Percentiles rank a stretch among this genome's conserved stretches.
Evolutionary conservation across 2,329 filamentous ascomycete genomes (phyloP).

Genomic region (Pochonia chlamydosporia): DNA sequence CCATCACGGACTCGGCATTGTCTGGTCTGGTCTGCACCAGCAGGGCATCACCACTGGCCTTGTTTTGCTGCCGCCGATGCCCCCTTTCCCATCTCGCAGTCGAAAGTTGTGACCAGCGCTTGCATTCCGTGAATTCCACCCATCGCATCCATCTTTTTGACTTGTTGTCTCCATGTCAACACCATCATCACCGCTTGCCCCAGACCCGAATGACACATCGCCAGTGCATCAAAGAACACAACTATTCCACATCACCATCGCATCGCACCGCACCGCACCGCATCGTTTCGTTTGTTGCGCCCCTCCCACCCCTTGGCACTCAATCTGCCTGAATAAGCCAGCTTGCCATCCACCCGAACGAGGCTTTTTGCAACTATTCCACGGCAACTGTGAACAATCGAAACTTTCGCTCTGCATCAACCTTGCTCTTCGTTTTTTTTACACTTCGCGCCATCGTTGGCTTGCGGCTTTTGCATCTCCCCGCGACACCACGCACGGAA

Average conservation of each 20-base stretch:
- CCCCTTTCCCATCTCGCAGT: constrained; percentile 1
- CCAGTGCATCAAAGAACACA: constrained; percentile 1
- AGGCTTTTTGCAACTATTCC: not conserved
- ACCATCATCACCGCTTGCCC: constrained; percentile 7
- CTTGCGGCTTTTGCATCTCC: not conserved
- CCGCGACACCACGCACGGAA: too few relatives aligned
- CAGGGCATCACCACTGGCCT: constrained; percentile 5
- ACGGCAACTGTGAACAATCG: not conserved
- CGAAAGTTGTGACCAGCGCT: too few relatives aligned
- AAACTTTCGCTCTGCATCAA: not conserved
- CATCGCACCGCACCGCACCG: not conserved
- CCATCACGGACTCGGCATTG: constrained; percentile 13
- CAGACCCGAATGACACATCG: not conserved
- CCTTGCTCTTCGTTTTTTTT: not conserved
- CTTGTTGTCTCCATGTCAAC: constrained; percentile 8
- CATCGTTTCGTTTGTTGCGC: not conserved
- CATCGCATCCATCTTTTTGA: not conserved
- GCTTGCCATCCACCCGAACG: constrained; percentile 1
- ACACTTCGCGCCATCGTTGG: not conserved
- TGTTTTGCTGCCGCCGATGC: constrained; percentile 1
- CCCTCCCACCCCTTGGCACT: not conserved
- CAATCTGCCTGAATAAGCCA: not conserved
- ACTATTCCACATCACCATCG: not conserved
- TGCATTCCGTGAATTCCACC: not conserved
- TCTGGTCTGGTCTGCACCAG: constrained; percentile 11